Evolutionary conservation across 2,329 filamentous ascomycete genomes (phyloP).

Genomic region (Apiospora marii): DNA sequence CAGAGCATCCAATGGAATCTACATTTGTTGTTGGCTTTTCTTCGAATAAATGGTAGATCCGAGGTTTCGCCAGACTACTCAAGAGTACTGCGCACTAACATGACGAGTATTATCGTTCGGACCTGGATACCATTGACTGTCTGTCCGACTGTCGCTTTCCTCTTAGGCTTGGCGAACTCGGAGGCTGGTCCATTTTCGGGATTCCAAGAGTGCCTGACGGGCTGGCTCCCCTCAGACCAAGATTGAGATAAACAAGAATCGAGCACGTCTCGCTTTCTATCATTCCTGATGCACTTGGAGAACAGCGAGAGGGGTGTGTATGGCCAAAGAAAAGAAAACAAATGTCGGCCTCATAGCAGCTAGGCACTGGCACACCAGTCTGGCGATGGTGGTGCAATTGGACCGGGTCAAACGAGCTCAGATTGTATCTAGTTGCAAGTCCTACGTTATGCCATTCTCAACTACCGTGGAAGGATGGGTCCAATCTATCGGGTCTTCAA

Average conservation of each 20-base stretch:
- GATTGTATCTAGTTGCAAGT: not conserved
- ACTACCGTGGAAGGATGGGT: not conserved
- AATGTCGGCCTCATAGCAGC: not conserved
- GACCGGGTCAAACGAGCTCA: not conserved
- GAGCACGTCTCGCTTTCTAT: not conserved
- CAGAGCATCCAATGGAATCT: not conserved
- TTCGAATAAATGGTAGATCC: not conserved
- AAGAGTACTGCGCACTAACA: not conserved
- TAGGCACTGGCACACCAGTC: too few relatives aligned
- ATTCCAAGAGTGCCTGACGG: not conserved
- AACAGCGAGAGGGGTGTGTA: not conserved
- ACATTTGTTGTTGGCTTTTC: not conserved
- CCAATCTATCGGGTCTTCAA: not conserved
- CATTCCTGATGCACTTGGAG: not conserved
- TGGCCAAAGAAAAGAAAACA: not conserved
- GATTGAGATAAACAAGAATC: not conserved
- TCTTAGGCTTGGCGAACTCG: not conserved
- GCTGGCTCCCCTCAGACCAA: constrained; percentile 6
- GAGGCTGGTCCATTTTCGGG: not conserved
- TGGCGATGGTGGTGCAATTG: not conserved
- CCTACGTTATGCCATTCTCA: not conserved
- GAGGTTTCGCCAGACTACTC: not conserved
- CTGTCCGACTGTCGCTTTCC: not conserved
- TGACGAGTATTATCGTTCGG: not conserved
- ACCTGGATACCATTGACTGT: not conserved